phyloP scores from a whole-genome alignment of 2,329 filamentous ascomycete genomes.

The Fusarium liriodendri region DNA sequence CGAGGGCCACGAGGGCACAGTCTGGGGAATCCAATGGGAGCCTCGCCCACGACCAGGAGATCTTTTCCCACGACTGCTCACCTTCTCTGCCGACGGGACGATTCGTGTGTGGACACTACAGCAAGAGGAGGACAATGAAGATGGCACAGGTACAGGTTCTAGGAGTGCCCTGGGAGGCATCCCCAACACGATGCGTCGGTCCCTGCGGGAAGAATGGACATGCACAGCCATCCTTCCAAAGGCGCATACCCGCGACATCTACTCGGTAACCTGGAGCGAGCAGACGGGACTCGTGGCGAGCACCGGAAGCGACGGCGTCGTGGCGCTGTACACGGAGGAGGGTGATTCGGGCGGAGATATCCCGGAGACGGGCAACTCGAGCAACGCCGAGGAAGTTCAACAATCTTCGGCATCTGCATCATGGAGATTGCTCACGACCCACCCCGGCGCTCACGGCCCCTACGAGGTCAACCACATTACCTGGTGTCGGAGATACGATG shows the following conservation, averaged over 20 bases:
- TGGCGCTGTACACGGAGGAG: constrained; percentile 73
- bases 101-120: constrained; percentile 82
- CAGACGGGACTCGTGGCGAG: constrained; percentile 84
- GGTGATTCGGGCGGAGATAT: constrained; percentile 15
- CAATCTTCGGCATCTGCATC: constrained; percentile 46
- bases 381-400: constrained; percentile 14
- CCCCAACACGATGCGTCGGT: constrained; percentile 89
- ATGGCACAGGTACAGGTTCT: constrained; percentile 46
- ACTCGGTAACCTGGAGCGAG: constrained; percentile 86
- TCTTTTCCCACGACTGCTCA: constrained; percentile 73
- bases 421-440: constrained; percentile 79
- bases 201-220: constrained; percentile 84
- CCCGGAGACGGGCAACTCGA: constrained; percentile 43
- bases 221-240: constrained; percentile 81
- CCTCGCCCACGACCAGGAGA: constrained; percentile 51
- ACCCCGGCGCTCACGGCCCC: constrained; percentile 84
- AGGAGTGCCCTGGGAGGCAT: constrained; percentile 67
- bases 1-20: constrained; percentile 84
- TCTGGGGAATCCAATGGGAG: constrained; percentile 89
- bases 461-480: constrained; percentile 94
- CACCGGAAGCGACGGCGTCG: constrained; percentile 85
- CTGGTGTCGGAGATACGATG: constrained; percentile 86
- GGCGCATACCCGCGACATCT: constrained; percentile 83
- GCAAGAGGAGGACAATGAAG: constrained; percentile 57
- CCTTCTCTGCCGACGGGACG: constrained; percentile 86